These are phyloP conservation scores for Globisporangium heterothallicum DNA, from an alignment of 352 stramenopile species.

Conservation along the genomic window DNA sequence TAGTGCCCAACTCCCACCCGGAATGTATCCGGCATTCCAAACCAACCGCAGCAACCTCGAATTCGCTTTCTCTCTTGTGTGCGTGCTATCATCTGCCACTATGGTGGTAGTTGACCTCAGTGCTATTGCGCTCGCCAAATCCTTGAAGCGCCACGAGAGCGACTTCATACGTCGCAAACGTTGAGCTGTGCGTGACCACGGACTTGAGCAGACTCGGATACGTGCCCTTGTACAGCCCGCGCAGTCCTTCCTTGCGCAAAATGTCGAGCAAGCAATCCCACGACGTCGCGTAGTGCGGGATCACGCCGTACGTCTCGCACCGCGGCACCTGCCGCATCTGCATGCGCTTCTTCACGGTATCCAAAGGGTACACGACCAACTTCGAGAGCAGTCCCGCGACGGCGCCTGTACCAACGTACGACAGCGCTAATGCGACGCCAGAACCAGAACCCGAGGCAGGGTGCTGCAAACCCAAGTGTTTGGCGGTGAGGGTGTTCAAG, in stretches of 20 bases:
- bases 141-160: conserved; percentile 37
- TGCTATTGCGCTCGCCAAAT: conserved; percentile 11
- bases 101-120: not conserved
- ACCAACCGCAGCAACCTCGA: not conserved
- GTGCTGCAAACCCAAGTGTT: conserved; percentile 13
- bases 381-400: conserved; percentile 89
- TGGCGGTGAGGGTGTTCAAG: conserved; percentile 34
- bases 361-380: conserved; percentile 90
- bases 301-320: conserved; percentile 52
- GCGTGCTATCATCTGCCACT: too few relatives aligned
- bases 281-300: conserved; percentile 59
- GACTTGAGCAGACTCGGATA: conserved; percentile 76
- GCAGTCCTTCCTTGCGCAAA: conserved; percentile 50
- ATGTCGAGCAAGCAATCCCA: conserved; percentile 60
- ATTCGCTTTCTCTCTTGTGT: too few relatives aligned
- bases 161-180: conserved; percentile 74
- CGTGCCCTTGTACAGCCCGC: conserved; percentile 78
- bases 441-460: conserved; percentile 11
- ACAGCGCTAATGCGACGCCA: conserved; percentile 31
- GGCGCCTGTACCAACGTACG: conserved; percentile 73
- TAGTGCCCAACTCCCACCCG: too few relatives aligned
- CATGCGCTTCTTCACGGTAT: conserved; percentile 96
- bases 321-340: conserved; percentile 83
- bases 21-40: too few relatives aligned
- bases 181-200: conserved; percentile 67